Base-by-base conservation (phyloP, 2,329 filamentous ascomycete species). In the Fusarium paranaense region DNA sequence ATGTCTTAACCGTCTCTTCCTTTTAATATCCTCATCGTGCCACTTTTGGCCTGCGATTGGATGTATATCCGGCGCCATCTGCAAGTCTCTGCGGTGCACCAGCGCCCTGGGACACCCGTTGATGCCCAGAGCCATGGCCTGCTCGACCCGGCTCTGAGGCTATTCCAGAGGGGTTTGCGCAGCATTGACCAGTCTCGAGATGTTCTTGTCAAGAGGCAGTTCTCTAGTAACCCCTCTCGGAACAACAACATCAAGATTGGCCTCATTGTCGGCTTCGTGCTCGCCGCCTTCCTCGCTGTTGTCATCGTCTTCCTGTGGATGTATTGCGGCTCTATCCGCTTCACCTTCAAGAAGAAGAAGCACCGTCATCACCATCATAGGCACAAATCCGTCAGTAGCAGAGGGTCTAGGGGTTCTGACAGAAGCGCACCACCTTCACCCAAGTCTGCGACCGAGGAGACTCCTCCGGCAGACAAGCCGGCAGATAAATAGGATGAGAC, bases 221-320 rank as follows among this genome's bases (percentile, higher is more conserved):
- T 79, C 64, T 79, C 78, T 37, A 69, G 70, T 37, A 75, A 77
- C 50, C 71, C 77, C 6, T 62, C 72, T 54, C 75, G 81, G 18
- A 81, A 83, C 42, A 82, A 80, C 37, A 84, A 86, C 73, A 79
- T 81, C 62, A 84, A 82, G 37, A 86, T 86, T 64, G 85, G 85
- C 63, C 78, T 86, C 67, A 80, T 84, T 5, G 82, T 87, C 52
- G 85, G 83, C 66, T 77, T 87, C 45, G 77, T 84, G 5, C 77
- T 86, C 22, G 81, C 81, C 30, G 74, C 82, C 22, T 87, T 87
- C 65, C 63, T 87, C 64, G 75, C 81, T 18, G 82, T 77, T 22
- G 68, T 82, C 20, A 64, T 77, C 42, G 79, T 79, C 40, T 87
- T 87, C 69, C 70, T 85, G 40, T 85, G 81, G 72, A 74, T 80